Evolutionary conservation across 1,139 yeast species (phyloP).

Genomic region (Zygoascus sp.): DNA sequence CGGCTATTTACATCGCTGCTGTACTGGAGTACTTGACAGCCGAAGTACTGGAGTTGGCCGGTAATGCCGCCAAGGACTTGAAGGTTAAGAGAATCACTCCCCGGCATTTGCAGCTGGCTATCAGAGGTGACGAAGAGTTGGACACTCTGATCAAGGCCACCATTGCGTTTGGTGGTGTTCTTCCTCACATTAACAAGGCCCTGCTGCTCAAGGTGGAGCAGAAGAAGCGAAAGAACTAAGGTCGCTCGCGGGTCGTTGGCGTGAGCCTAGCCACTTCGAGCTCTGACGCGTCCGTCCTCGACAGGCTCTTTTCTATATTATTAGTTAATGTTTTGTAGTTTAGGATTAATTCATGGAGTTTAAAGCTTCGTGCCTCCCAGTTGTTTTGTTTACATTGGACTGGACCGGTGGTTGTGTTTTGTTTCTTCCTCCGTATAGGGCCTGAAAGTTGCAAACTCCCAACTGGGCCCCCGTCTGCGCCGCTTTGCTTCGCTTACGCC

Average conservation of each 20-base stretch:
- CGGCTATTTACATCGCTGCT: conserved; percentile 95
- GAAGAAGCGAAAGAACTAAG: conserved; percentile 50
- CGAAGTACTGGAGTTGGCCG: conserved; percentile 97
- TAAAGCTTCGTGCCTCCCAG: background rate
- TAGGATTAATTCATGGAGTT: conserved; percentile 5
- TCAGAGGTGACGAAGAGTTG: conserved; percentile 98
- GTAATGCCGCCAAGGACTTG: conserved; percentile 97
- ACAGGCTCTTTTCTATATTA: background rate
- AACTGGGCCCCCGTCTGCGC: too few species aligned
- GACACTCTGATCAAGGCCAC: conserved; percentile 95
- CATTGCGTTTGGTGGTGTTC: conserved; percentile 98
- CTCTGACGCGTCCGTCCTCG: too few species aligned
- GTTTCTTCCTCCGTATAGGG: too few species aligned
- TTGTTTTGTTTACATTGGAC: background rate
- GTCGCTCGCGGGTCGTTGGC: too few species aligned
- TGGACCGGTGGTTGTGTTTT: background rate
- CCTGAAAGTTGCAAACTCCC: too few species aligned
- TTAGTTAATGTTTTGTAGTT: conserved; percentile 5
- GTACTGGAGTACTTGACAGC: conserved; percentile 97
- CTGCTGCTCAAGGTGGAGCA: conserved; percentile 88
- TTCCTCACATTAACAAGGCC: conserved; percentile 96
- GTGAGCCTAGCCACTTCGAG: too few species aligned
- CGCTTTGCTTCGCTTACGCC: background rate
- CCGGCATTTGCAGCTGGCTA: conserved; percentile 96
- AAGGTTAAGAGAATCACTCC: conserved; percentile 99